Evolutionary conservation across 1,139 yeast species (phyloP), one percentile per base, ranked within the genome.

Genomic region (Kluyveromyces sp.): DNA sequence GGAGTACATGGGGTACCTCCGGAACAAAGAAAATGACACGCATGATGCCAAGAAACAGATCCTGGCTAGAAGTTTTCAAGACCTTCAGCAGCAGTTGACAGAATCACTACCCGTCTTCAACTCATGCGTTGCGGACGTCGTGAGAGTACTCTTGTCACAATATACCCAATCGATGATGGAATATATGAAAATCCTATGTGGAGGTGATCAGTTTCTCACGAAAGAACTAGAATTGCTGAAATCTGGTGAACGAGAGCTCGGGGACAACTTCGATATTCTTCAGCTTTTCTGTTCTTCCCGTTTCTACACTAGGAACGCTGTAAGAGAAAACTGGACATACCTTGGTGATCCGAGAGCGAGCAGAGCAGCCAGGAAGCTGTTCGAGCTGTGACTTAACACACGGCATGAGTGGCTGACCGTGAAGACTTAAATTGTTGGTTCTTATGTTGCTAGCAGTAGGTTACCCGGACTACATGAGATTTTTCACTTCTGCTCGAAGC

Each of bases 201-300:
- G 69, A 3, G 59, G 60, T 1, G 47, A 48, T 4, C 53, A 50
- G 17, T 38, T 55, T 3, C 36, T 57, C 29, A 47, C 50, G 6
- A 54, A 54, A 29, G 66, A 62, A 43, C 41, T 50, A 1, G 51
- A 53, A 25, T 35, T 43, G 3, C 22, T 52, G 12, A 33, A 46
- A 13, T 20, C 40, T 2, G 48, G 51, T 11, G 49, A 51, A 15
- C 29, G 52, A 11, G 51, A 46, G 3, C 44, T 51, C 2, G 64
- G 67, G 19, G 62, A 59, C 40, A 58, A 65, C 43, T 60, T 63
- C 45, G 70, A 66, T 46, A 60, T 66, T n/a, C 49, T 66, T 32
- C 67, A 65, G 46, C 40, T 54, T 31, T 64, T 56, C 42, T 56
- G 64, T 0, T 42, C 51, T 1, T 51, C 65, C 7, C 55, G 61